These are phyloP conservation scores for Prunus salicina DNA, from an alignment of 306 rosid species.

Conservation along the genomic window DNA sequence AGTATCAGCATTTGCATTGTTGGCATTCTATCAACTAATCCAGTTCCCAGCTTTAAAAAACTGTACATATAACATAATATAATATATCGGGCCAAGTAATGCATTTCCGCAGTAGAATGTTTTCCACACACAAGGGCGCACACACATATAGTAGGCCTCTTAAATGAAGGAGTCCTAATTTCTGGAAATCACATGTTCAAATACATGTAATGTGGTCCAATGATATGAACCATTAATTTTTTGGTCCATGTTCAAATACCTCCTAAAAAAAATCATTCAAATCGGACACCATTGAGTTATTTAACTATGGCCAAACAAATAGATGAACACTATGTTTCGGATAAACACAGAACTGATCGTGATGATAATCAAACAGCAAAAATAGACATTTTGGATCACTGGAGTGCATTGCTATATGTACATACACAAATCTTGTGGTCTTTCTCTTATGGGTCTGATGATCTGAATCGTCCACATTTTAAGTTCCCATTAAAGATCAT, in stretches of 20 bases:
- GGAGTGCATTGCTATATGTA: neutral
- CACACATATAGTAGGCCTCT: neutral
- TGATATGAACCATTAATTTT: neutral
- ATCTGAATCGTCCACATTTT: no score
- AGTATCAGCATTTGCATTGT: slow-evolving; percentile 1
- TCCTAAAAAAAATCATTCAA: no score
- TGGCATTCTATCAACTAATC: neutral
- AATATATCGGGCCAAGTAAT: neutral
- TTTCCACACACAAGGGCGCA: neutral
- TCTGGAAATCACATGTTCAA: neutral
- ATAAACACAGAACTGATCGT: neutral
- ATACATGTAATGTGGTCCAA: neutral
- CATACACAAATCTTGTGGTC: no score
- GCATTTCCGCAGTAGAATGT: neutral
- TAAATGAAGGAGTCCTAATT: neutral
- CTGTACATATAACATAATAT: neutral
- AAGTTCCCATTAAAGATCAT: no score
- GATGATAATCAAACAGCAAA: neutral
- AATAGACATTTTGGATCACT: neutral
- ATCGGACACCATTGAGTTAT: neutral
- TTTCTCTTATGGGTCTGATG: no score
- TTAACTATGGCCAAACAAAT: neutral
- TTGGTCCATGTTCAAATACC: neutral
- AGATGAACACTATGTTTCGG: neutral
- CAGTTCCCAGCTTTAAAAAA: neutral